phyloP scores from a whole-genome alignment of 2,329 filamentous ascomycete genomes.

The Neofusicoccum umdonicola region DNA sequence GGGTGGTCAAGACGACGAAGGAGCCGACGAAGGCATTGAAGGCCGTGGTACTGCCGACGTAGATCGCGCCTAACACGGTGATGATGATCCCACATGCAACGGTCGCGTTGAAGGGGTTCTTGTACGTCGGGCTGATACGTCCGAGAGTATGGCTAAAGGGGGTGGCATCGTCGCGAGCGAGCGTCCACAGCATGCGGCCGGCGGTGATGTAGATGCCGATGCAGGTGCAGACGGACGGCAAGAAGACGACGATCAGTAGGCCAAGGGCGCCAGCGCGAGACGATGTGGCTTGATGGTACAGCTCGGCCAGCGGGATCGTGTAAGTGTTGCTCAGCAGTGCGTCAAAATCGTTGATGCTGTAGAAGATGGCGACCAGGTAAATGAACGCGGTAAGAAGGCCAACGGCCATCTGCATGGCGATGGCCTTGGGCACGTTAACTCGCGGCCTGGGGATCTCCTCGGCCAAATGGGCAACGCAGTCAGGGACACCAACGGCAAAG shows the following conservation, averaged over 20 bases:
- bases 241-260: slow-evolving; percentile 52
- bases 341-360: slow-evolving; percentile 58
- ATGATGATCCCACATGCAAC: slow-evolving; percentile 50
- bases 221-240: slow-evolving; percentile 52
- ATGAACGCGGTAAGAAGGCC: slow-evolving; percentile 36
- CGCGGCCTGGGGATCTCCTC: slow-evolving; percentile 43
- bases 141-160: slow-evolving; percentile 52
- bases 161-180: slow-evolving; percentile 57
- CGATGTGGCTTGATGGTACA: slow-evolving; percentile 56
- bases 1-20: slow-evolving; percentile 54
- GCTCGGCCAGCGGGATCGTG: slow-evolving; percentile 63
- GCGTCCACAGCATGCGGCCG: slow-evolving; percentile 63
- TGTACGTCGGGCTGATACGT: slow-evolving; percentile 45
- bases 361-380: slow-evolving; percentile 48
- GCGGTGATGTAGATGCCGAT: slow-evolving; percentile 60
- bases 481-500: slow-evolving; percentile 65
- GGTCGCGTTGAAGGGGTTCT: slow-evolving; percentile 58
- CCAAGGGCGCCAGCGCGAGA: slow-evolving; percentile 41
- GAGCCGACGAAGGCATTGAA: slow-evolving; percentile 66
- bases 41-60: slow-evolving; percentile 64
- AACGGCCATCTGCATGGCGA: slow-evolving; percentile 37
- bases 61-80: slow-evolving; percentile 61
- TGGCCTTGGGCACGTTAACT: slow-evolving; percentile 41
- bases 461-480: slow-evolving; percentile 62
- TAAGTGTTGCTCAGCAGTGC: slow-evolving; percentile 50